These are phyloP conservation scores for Emmonsia crescens DNA, from an alignment of 2,329 filamentous ascomycete genomes.

Conservation along the genomic window DNA sequence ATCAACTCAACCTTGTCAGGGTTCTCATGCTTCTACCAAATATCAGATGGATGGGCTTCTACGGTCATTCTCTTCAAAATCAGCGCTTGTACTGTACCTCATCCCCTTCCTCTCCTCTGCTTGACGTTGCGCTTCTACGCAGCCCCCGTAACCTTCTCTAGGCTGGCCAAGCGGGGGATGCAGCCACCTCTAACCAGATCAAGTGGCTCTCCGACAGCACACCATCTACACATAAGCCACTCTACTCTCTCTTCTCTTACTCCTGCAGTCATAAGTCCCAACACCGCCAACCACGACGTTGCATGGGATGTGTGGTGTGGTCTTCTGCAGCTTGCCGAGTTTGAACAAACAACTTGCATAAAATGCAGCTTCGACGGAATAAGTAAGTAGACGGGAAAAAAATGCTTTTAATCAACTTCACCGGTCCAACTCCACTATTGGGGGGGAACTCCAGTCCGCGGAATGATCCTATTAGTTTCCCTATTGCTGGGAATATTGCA, in stretches of 20 bases:
- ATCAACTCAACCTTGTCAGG: no score
- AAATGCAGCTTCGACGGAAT: not conserved
- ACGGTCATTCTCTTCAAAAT: not conserved
- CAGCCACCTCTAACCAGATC: not conserved
- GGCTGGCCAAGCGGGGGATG: not conserved
- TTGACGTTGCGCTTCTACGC: not conserved
- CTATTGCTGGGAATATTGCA: not conserved
- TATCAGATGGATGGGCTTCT: not conserved
- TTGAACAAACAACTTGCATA: not conserved
- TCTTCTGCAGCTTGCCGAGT: slow-evolving; percentile 1
- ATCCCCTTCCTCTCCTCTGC: not conserved
- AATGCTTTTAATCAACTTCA: not conserved
- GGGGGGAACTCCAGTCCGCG: not conserved
- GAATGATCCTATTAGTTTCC: slow-evolving; percentile 4
- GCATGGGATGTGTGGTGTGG: not conserved
- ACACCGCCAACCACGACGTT: not conserved
- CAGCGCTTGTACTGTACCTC: not conserved
- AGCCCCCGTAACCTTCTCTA: no score
- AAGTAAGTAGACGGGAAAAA: not conserved
- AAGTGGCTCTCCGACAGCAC: not conserved
- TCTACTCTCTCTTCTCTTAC: not conserved
- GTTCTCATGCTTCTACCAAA: no score
- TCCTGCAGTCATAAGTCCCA: not conserved
- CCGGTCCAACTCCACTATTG: not conserved
- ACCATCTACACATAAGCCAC: not conserved